Conservation (phyloP, 192 early-diverging fungal species). For the Thamnidium elegans region DNA sequence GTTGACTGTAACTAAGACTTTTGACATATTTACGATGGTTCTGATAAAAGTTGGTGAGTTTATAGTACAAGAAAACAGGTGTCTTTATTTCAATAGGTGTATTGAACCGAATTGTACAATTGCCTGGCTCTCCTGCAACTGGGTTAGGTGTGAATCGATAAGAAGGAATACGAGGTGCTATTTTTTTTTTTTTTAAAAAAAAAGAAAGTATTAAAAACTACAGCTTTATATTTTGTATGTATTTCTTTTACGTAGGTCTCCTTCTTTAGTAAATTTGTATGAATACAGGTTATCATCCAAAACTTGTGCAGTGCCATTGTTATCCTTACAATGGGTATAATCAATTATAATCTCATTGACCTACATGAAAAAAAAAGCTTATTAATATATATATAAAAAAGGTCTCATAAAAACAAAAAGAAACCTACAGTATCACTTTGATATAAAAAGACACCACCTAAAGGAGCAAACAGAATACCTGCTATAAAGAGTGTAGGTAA, state of each 20-base stretch:
- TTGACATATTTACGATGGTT: conserved; percentile 97
- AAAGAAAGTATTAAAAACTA: no score
- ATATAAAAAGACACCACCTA: conserved; percentile 88
- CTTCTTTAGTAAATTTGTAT: conserved; percentile 37
- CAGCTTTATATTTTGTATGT: no score
- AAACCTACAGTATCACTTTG: conserved; percentile 74
- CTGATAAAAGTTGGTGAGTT: conserved; percentile 98
- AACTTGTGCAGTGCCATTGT: neutral
- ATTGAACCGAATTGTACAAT: conserved; percentile 73
- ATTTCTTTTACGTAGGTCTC: no score
- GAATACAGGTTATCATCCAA: conserved; percentile 16
- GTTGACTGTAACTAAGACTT: conserved; percentile 79
- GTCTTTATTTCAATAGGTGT: conserved; percentile 63
- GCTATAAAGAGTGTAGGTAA: conserved; percentile 93
- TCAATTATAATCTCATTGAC: conserved; percentile 89
- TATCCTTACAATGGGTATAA: conserved; percentile 82
- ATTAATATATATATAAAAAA: neutral
- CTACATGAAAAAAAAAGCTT: conserved; percentile 26
- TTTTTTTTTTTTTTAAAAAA: no score
- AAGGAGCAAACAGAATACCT: conserved; percentile 92
- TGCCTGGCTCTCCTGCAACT: neutral
- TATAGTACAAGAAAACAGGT: conserved; percentile 92
- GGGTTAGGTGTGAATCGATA: conserved; percentile 1
- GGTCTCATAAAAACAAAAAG: neutral
- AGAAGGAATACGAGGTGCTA: no score